Percentiles rank a stretch among this genome's conserved stretches.
phyloP scores from a whole-genome alignment of 2,329 filamentous ascomycete species.

The Chrysoporthe austroafricana region DNA sequence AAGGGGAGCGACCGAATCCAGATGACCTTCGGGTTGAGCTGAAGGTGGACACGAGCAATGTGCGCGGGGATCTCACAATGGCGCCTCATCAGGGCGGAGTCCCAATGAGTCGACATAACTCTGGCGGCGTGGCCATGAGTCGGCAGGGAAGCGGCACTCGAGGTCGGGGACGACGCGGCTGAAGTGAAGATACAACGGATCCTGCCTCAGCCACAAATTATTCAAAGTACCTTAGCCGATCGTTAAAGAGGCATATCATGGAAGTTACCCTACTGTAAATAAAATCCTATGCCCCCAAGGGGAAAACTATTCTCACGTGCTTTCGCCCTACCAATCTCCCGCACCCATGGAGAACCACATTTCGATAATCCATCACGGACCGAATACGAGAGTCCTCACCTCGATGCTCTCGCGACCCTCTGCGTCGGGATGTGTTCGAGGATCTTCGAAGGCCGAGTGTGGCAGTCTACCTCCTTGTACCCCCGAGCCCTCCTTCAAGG shows the following conservation, averaged over 20 bases:
- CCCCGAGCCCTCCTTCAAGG: conserved; percentile 49
- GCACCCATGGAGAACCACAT: background rate
- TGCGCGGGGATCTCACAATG: conserved; percentile 45
- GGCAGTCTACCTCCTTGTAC: conserved; percentile 63
- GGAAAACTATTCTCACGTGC: background rate
- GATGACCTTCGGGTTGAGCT: conserved; percentile 55
- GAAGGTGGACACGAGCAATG: conserved; percentile 50
- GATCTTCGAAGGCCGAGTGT: conserved; percentile 81
- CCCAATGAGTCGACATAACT: conserved; percentile 61
- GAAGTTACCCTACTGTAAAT: background rate
- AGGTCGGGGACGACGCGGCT: conserved; percentile 45
- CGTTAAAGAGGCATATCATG: conserved; percentile 1
- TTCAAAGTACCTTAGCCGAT: background rate
- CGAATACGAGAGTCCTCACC: conserved; percentile 84
- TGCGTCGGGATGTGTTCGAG: conserved; percentile 69
- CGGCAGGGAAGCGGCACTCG: conserved; percentile 57
- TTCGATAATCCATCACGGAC: conserved; percentile 44
- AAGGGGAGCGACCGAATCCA: conserved; percentile 50
- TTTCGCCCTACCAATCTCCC: background rate
- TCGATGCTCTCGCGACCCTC: conserved; percentile 85
- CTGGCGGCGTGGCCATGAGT: conserved; percentile 61
- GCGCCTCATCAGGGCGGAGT: conserved; percentile 42
- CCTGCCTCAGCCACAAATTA: background rate
- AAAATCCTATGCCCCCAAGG: background rate
- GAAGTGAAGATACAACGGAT: background rate